phyloP scores from a whole-genome alignment of 2,329 filamentous ascomycete species.

The Claviceps purpurea region DNA sequence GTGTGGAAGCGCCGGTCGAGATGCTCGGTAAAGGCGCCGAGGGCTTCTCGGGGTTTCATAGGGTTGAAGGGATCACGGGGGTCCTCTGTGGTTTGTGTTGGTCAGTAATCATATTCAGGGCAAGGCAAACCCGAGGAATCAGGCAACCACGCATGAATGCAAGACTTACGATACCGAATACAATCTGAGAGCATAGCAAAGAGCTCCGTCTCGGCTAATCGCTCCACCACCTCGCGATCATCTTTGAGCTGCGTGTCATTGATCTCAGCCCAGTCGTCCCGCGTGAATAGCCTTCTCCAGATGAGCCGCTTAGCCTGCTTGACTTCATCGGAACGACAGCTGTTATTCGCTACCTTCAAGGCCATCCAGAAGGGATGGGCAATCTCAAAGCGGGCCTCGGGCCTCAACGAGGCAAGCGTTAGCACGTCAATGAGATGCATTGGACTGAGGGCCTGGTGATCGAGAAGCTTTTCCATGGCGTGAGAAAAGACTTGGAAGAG shows the following conservation, averaged over 20 bases:
- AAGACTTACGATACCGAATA: constrained; percentile 47
- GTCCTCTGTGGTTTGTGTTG: constrained; percentile 24
- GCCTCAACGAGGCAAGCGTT: constrained; percentile 51
- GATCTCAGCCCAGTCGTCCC: constrained; percentile 71
- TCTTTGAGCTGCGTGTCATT: constrained; percentile 66
- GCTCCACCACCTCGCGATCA: constrained; percentile 51
- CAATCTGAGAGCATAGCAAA: constrained; percentile 54
- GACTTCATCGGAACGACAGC: constrained; percentile 40
- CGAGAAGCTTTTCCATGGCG: constrained; percentile 54
- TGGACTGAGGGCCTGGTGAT: constrained; percentile 57
- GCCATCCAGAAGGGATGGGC: constrained; percentile 63
- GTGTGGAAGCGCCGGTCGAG: constrained; percentile 46
- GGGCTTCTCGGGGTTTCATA: constrained; percentile 36
- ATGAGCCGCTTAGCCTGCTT: constrained; percentile 49
- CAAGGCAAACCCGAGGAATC: not conserved
- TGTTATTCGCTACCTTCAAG: constrained; percentile 45
- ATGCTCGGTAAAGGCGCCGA: constrained; percentile 47
- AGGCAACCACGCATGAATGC: no score
- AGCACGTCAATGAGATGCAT: constrained; percentile 58
- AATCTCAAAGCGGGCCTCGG: constrained; percentile 37
- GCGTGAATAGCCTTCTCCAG: constrained; percentile 76
- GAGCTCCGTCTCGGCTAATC: constrained; percentile 51
- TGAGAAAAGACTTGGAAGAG: constrained; percentile 60
- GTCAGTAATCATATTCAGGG: constrained; percentile 3
- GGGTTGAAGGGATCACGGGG: constrained; percentile 30